Evolutionary conservation across 179 eudicot species (phyloP), one percentile per base, ranked within the genome.

Genomic region (Sideroxylon spinosum): DNA sequence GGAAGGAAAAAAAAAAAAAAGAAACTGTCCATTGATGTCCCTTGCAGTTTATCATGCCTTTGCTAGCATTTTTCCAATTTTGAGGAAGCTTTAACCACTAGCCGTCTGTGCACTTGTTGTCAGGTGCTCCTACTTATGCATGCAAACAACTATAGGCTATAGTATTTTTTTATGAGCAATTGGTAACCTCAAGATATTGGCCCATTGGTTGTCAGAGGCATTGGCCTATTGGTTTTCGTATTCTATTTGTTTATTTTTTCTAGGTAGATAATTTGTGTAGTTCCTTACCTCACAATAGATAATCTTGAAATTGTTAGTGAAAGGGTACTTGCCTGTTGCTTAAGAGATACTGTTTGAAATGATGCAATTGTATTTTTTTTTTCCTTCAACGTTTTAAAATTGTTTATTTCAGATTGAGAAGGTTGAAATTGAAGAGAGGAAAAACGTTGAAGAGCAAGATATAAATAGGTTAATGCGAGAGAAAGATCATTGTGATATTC

Each of bases 371-470:
- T 29, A 3, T 37, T 1, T 37, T 37, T 37, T 37, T 37, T 52
- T 52, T 14, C 12, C 16, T 52, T 44, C 32, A 17, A 32, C n/a
- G 8, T 50, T 26, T 14, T 10, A 53, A 32, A 37, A 53, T 78
- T 81, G 52, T 44, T 49, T 75, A 67, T 83, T 80, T 64, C 86
- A 96, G 99, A 78, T 64, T 75, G 98, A 90, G 91, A 94, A 94
- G 84, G 66, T 76, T 23, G 87, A 86, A 73, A 78, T 92, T 50
- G 97, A 92, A 83, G 93, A 92, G 80, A 88, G 84, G 85, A 89
- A 79, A 79, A 89, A 84, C 84, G 86, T 78, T 73, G 91, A 83
- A 76, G 93, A 90, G 80, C 86, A 83, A 75, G 92, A 89, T 79
- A 80, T 87, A 73, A 79, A 80, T 67, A 88, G 85, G 79, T 76